Conservation (phyloP, 805 yeast species). For the Candida hispaniensis region DNA sequence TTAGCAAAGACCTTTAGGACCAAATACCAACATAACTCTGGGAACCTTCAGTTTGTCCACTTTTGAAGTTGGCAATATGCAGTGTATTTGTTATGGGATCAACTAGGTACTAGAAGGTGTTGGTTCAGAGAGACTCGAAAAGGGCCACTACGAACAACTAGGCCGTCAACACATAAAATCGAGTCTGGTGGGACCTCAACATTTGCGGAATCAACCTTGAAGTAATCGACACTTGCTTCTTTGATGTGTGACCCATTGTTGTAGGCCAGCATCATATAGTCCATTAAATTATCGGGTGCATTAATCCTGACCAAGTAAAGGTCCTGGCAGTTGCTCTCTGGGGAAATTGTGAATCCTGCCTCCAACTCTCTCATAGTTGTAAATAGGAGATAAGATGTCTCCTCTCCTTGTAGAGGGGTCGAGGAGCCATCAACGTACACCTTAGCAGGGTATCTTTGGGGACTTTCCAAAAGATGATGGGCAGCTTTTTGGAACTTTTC, state of each 20-base stretch:
- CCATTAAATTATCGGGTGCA: slow-evolving; percentile 12
- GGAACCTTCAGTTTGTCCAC: too few relatives aligned
- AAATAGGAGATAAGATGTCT: slow-evolving; percentile 4
- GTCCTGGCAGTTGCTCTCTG: slow-evolving; percentile 4
- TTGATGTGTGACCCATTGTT: neutral
- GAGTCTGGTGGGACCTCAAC: slow-evolving; percentile 1
- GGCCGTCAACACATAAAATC: slow-evolving; percentile 9
- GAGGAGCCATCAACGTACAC: slow-evolving; percentile 1
- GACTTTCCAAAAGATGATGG: slow-evolving; percentile 15
- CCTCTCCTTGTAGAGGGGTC: slow-evolving; percentile 3
- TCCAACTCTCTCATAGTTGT: slow-evolving; percentile 7
- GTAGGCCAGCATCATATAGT: slow-evolving; percentile 12
- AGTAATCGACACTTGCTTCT: slow-evolving; percentile 2
- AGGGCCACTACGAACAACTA: too few relatives aligned
- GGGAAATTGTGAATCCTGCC: slow-evolving; percentile 5
- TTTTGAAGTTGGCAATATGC: too few relatives aligned
- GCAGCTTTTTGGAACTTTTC: slow-evolving; percentile 68
- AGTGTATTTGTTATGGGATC: too few relatives aligned
- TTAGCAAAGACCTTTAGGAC: too few relatives aligned
- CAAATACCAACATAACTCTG: too few relatives aligned
- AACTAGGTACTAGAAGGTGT: too few relatives aligned
- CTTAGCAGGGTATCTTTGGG: slow-evolving; percentile 2
- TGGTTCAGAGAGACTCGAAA: too few relatives aligned
- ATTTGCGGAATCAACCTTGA: neutral
- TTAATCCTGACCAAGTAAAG: slow-evolving; percentile 5